Base-by-base conservation (phyloP, 2,329 filamentous ascomycete genomes). In the Biscogniauxia sp. region DNA sequence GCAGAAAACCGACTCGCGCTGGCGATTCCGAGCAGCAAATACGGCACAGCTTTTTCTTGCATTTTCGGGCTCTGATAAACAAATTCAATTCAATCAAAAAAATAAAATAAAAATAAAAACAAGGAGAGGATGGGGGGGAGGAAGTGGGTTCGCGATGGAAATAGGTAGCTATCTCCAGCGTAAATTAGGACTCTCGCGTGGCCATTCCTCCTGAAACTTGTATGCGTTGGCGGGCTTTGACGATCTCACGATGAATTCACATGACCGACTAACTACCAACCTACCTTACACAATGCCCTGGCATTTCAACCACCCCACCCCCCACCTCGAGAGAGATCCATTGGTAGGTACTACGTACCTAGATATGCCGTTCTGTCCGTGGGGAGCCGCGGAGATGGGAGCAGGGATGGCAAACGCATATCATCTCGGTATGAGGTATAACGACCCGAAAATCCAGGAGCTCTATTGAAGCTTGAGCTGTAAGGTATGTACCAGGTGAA, bases 211-310 rank as follows among this genome's bases (percentile, higher is more conserved):
- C 60, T 63, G 61, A 62, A 52, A 60, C 56, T 57, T 53, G 55
- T 54, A 63, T 66, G 61, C 56, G 58, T 62, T 55, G 28, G 54
- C 55, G 57, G 64, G 63, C 61, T 58, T 64, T 61, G 65, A 66
- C 61, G 63, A 66, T 66, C 63, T 67, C 63, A 64, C 62, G 61
- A 67, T 67, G 61, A 63, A 66, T 61, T 67, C 63, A 66, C 32
- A 45, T 37, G 13, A 26, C 26, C 5, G 53, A 55, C 15, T 45
- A n/a, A 7, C 3, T 32, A 9, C 4, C 28, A 13, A n/a, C n/a
- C 26, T 28, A 28, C 26, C 26, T 28, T 32, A 32, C 3, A 32
- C 28, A 32, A 45, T 45, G 37, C 37, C 37, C 37, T 53, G 52
- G 32, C 23, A 52, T 26, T 52, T 26, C 58, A 60, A 61, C 51